These are phyloP conservation scores for Chlorella sp. DNA, from an alignment of 139 green algal species.

Conservation along the genomic window DNA sequence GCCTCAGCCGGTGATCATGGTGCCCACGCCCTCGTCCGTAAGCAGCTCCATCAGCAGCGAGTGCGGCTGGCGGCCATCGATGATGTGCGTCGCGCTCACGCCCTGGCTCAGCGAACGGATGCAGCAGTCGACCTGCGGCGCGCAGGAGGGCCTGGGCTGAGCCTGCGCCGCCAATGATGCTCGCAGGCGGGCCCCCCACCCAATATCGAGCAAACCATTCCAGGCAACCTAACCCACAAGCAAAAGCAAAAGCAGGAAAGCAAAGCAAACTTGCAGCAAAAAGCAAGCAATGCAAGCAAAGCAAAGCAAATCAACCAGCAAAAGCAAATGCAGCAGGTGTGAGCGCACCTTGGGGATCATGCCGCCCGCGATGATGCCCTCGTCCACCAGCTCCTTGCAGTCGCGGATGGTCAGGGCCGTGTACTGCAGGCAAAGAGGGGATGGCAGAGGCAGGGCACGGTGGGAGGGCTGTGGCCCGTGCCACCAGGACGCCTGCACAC, in stretches of 20 bases:
- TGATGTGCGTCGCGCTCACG: conserved; percentile 96
- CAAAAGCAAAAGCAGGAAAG: neutral
- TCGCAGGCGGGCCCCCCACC: no score
- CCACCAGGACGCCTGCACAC: no score
- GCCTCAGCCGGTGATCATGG: conserved; percentile 94
- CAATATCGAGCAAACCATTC: no score
- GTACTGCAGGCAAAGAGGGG: conserved; percentile 32
- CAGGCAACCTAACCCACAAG: neutral
- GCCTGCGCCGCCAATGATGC: neutral
- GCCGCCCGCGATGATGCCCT: conserved; percentile 93
- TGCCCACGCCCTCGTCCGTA: conserved; percentile 95
- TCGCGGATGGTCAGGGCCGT: conserved; percentile 75
- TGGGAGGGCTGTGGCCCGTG: no score
- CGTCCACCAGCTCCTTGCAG: conserved; percentile 77
- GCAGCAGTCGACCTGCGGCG: conserved; percentile 90
- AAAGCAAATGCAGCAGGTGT: neutral
- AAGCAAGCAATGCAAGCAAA: neutral
- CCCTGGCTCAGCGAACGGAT: conserved; percentile 93
- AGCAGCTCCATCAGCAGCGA: conserved; percentile 98
- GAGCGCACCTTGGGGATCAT: conserved; percentile 86
- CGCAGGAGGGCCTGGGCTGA: neutral
- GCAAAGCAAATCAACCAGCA: neutral
- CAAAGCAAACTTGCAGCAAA: neutral
- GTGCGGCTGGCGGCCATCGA: conserved; percentile 94
- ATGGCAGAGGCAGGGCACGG: no score